phyloP scores from a whole-genome alignment of 2,329 filamentous ascomycete genomes.

The Trichoderma koningii region DNA sequence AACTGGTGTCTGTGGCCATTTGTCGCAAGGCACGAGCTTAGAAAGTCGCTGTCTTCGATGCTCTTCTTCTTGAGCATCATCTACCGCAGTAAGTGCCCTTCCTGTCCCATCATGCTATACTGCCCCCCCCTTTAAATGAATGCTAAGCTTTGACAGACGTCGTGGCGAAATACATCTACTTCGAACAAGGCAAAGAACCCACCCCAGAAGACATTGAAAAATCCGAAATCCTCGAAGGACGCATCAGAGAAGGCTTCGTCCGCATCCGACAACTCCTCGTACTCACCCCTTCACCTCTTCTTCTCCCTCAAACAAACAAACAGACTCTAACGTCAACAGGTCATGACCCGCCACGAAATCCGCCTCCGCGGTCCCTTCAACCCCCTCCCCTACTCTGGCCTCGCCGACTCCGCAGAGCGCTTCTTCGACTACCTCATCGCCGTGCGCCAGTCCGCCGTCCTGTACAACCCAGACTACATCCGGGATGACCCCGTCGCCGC shows the following conservation, averaged over 20 bases:
- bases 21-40: conserved; percentile 59
- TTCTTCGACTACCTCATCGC: conserved; percentile 63
- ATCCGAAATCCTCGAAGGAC: conserved; percentile 61
- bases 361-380: conserved; percentile 60
- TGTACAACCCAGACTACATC: conserved; percentile 57
- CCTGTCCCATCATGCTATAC: conserved; percentile 23
- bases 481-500: conserved; percentile 53
- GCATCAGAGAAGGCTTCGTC: conserved; percentile 62
- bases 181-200: conserved; percentile 55
- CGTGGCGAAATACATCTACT: conserved; percentile 61
- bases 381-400: conserved; percentile 56
- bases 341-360: conserved; percentile 60
- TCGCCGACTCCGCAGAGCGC: conserved; percentile 57
- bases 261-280: conserved; percentile 58
- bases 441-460: conserved; percentile 59
- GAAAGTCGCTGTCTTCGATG: conserved; percentile 58
- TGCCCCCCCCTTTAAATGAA: no score
- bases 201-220: conserved; percentile 52
- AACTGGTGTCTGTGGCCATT: conserved; percentile 66
- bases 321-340: conserved; percentile 33
- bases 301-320: no score
- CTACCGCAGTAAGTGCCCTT: conserved; percentile 48
- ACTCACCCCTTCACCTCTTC: conserved; percentile 1
- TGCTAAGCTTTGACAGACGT: conserved; percentile 40
- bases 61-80: conserved; percentile 60